phyloP scores from a whole-genome alignment of 257 asterid genomes.

The Nicotiana paniculata region DNA sequence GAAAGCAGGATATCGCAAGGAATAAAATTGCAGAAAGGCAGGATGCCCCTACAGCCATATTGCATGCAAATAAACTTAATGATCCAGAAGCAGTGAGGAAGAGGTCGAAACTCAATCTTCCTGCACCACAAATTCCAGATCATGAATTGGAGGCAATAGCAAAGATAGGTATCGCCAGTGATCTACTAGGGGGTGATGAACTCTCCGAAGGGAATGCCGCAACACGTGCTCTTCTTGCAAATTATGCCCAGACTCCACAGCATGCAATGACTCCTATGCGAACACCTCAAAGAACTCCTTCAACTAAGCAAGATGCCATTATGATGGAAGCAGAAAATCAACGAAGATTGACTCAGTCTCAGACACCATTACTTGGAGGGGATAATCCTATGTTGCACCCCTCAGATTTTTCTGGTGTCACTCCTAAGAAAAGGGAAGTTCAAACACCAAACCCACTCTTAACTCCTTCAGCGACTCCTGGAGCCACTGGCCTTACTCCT shows the following conservation, averaged over 20 bases:
- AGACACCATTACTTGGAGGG: conserved; percentile 98
- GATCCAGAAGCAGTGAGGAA: conserved; percentile 92
- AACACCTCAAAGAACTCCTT: conserved; percentile 94
- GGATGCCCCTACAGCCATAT: conserved; percentile 89
- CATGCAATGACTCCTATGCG: conserved; percentile 88
- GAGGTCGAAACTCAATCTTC: conserved; percentile 78
- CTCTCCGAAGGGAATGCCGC: conserved; percentile 87
- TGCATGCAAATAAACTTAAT: conserved; percentile 94
- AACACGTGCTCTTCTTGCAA: conserved; percentile 88
- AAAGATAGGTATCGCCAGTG: conserved; percentile 89
- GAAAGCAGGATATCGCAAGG: conserved; percentile 92
- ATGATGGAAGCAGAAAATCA: conserved; percentile 99
- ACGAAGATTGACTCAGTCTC: conserved; percentile 73
- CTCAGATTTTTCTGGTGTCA: conserved; percentile 98
- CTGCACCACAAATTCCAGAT: conserved; percentile 95
- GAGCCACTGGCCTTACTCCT: conserved; percentile 68
- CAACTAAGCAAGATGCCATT: conserved; percentile 84
- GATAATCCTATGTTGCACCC: conserved; percentile 92
- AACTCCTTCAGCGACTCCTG: conserved; percentile 94
- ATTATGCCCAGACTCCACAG: conserved; percentile 78
- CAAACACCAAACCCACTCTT: conserved; percentile 92
- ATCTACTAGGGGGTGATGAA: conserved; percentile 79
- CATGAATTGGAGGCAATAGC: conserved; percentile 97
- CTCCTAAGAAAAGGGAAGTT: conserved; percentile 83
- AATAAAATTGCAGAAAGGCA: conserved; percentile 90